Evolutionary conservation across 495 filamentous ascomycete genomes (phyloP).

Genomic region (Tuber umbilicatum): DNA sequence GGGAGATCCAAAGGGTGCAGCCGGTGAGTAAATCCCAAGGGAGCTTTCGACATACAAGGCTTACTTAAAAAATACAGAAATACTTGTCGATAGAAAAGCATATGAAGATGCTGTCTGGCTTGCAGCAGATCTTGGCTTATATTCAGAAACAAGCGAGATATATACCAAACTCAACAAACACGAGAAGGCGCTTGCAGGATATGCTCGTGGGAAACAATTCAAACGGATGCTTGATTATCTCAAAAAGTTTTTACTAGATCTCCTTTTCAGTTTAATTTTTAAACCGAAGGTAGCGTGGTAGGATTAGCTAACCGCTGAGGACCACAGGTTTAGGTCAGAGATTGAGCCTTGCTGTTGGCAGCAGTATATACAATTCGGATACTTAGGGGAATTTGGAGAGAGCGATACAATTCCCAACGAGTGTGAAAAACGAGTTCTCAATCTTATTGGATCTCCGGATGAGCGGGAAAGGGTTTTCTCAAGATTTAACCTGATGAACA

Average conservation of each 20-base stretch:
- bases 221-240: constrained; percentile 10
- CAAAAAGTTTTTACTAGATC: neutral
- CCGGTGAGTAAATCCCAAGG: neutral
- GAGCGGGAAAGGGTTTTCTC: neutral
- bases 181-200: constrained; percentile 17
- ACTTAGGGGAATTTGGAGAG: neutral
- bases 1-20: constrained; percentile 19
- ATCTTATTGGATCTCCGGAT: neutral
- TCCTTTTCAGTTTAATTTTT: neutral
- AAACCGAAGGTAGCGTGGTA: neutral
- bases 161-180: constrained; percentile 15
- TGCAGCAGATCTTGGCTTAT: constrained; percentile 2
- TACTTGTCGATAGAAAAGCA: constrained; percentile 14
- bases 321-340: constrained; percentile 1
- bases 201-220: constrained; percentile 6
- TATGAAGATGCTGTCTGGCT: constrained; percentile 21
- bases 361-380: constrained; percentile 17
- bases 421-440: neutral
- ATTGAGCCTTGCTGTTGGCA: constrained; percentile 11
- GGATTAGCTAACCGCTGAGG: neutral
- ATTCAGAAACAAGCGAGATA: constrained; percentile 10
- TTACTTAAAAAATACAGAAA: constrained; percentile 11
- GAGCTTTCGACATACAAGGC: neutral
- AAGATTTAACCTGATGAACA: constrained; percentile 21
- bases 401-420: neutral